Conservation (phyloP, 2,329 filamentous ascomycete species). For the Talaromyces funiculosus region DNA sequence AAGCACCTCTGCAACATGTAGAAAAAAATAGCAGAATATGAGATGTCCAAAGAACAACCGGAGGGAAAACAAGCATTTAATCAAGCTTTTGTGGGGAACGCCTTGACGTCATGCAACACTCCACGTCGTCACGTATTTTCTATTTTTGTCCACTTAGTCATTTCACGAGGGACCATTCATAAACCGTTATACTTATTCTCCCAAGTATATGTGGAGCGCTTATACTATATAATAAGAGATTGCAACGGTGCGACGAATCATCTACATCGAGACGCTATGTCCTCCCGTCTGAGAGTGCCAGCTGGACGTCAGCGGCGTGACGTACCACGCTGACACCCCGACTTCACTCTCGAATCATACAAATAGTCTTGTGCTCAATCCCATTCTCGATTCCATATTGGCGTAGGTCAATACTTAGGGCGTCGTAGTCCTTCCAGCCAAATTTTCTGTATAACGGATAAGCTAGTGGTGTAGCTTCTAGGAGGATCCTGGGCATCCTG, state of each 20-base stretch:
- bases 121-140: not conserved
- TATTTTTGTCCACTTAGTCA: not conserved
- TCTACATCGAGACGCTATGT: not conserved
- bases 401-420: not conserved
- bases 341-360: not conserved
- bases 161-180: not conserved
- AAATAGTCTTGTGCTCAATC: not conserved
- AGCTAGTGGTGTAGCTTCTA: not conserved
- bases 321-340: not conserved
- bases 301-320: not conserved
- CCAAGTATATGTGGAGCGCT: not conserved
- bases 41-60: not conserved
- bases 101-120: conserved; percentile 10
- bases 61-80: not conserved
- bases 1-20: not conserved
- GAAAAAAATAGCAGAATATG: not conserved
- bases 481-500: not conserved
- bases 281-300: not conserved
- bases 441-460: not conserved
- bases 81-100: conserved; percentile 13
- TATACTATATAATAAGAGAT: no score
- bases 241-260: not conserved
- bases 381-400: not conserved
- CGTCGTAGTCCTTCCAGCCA: not conserved
- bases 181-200: not conserved